Evolutionary conservation across 73 alveolate genomes (phyloP).

Genomic region (Symbiodinium pilosum): DNA sequence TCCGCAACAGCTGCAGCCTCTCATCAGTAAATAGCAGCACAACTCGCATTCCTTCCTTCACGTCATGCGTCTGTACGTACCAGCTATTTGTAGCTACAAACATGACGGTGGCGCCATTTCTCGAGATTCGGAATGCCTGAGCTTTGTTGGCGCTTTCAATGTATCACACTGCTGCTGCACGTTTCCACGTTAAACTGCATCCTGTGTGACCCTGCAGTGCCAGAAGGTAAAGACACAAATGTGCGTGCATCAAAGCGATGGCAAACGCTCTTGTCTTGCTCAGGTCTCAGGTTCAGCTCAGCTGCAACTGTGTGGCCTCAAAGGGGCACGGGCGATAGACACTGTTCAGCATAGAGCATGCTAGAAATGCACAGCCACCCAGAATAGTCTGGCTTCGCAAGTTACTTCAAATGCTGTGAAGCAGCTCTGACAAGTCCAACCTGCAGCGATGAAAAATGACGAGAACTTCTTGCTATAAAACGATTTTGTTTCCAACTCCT

Average conservation of each 20-base stretch:
- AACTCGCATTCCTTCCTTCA: too few relatives aligned
- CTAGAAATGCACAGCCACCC: too few relatives aligned
- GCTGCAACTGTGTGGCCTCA: conserved; percentile 59
- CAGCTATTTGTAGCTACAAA: neutral
- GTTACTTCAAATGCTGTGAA: neutral
- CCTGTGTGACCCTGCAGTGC: too few relatives aligned
- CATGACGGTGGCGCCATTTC: conserved; percentile 15
- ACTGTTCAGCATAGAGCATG: neutral
- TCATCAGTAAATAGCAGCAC: neutral
- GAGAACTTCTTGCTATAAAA: too few relatives aligned
- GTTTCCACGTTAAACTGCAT: too few relatives aligned
- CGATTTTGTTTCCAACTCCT: too few relatives aligned
- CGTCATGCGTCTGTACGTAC: too few relatives aligned
- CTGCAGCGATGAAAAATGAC: too few relatives aligned
- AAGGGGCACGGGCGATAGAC: neutral
- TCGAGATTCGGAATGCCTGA: conserved; percentile 44
- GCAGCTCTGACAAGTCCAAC: conserved; percentile 42
- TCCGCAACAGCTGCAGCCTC: conserved; percentile 73
- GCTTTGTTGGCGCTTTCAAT: too few relatives aligned
- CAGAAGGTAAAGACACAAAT: neutral
- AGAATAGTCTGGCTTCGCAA: neutral
- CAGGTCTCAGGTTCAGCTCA: neutral
- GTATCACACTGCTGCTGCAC: too few relatives aligned
- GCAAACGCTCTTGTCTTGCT: neutral
- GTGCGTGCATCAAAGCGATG: neutral